Base-by-base conservation (phyloP, 257 asterid genomes). In the Lithospermum erythrorhizon region DNA sequence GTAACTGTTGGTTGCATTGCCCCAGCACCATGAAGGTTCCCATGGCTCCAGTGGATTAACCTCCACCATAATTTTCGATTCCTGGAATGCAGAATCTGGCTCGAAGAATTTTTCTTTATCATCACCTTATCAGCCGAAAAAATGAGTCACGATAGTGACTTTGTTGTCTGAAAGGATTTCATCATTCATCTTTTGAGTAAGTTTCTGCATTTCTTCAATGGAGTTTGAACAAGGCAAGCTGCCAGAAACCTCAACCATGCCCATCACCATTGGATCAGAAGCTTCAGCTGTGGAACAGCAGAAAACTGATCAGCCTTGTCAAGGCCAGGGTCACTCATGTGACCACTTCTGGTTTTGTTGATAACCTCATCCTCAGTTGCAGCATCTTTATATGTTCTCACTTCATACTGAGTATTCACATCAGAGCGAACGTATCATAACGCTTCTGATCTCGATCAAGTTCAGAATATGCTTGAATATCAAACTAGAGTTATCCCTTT, bases 11-110 rank as follows among this genome's bases (percentile, higher is more conserved):
- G 73, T 27, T 14, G 77, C 21, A 70, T 71, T 64, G 69, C 70
- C n/a, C 58, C 59, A 45, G 69, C 13, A 64, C 48, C 70, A 9
- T 82, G 83, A 19, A 76, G 70, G 73, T 86, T 83, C 71, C 89
- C 74, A 69, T 82, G 94, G 76, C 90, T 89, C 96, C 96, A 89
- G 6, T 86, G 82, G 65, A 83, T 82, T 68, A 82, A 58, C 65
- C 80, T 83, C 95, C 94, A 80, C 95, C 95, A 82, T 58, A 86
- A 53, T 58, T 77, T 82, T 57, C 86, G 76, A 70, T 90, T 89
- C 41, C 88, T 72, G 2, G 94, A 86, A 54, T 95, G 96, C 17
- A 89, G 86, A 30, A 89, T 80, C 62, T 83, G 87, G 51, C 90
- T 79, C 2, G 96, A 86, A 16, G 96, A 86, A 61, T 75, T 87